phyloP scores from a whole-genome alignment of 192 early-diverging fungal species.

The Gorgonomyces haynaldii region DNA sequence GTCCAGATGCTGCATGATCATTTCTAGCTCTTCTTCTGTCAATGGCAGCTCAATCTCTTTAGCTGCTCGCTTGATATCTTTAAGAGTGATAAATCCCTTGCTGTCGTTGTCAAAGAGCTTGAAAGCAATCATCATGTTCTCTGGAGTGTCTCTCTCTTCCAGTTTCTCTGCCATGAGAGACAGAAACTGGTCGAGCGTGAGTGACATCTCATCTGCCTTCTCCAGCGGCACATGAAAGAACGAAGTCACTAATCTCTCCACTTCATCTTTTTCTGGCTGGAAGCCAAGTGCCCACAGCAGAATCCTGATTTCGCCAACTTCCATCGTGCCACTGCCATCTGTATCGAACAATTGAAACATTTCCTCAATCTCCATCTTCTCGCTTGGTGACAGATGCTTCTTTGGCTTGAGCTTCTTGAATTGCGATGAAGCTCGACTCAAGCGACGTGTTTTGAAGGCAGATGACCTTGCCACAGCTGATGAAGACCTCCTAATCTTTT shows the following conservation, averaged over 20 bases:
- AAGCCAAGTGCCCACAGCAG: constrained; percentile 12
- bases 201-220: constrained; percentile 1
- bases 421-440: no score
- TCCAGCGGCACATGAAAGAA: constrained; percentile 1
- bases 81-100: constrained; percentile 5
- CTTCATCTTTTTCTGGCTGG: constrained; percentile 6
- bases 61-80: constrained; percentile 10
- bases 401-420: no score
- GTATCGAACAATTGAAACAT: constrained; percentile 15
- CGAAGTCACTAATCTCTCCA: constrained; percentile 7
- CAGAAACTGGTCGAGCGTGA: constrained; percentile 1
- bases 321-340: constrained; percentile 12
- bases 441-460: no score
- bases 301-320: constrained; percentile 4
- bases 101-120: constrained; percentile 10
- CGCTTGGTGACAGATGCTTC: not conserved
- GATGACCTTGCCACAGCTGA: no score
- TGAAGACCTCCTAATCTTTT: no score
- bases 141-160: constrained; percentile 4
- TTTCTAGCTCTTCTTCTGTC: constrained; percentile 10
- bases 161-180: not conserved
- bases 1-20: constrained; percentile 10
- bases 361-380: constrained; percentile 10
- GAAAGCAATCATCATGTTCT: constrained; percentile 2
- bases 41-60: constrained; percentile 8